Percentiles rank a stretch among this genome's conserved stretches.
phyloP scores from a whole-genome alignment of 768 basidiomycete genomes.

The Tylopilus sp. region DNA sequence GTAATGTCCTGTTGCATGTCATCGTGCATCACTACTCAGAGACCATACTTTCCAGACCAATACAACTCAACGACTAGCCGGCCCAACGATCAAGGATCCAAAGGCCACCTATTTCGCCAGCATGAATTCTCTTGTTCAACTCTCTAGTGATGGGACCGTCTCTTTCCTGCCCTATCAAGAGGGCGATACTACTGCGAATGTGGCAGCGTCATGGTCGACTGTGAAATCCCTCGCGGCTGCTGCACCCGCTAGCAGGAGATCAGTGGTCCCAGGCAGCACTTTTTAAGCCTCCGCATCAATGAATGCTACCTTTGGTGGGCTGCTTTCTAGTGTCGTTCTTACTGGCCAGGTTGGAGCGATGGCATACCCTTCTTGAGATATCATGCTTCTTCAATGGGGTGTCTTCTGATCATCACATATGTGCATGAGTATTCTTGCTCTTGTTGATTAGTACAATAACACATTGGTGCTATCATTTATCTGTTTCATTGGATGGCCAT shows the following conservation, averaged over 20 bases:
- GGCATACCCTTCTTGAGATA: constrained; percentile 13
- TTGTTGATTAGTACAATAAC: too few species aligned
- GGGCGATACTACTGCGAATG: constrained; percentile 40
- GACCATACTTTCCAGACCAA: constrained; percentile 45
- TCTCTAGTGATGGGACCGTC: constrained; percentile 56
- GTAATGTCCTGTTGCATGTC: constrained; percentile 27
- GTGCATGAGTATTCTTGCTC: too few species aligned
- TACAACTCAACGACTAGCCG: constrained; percentile 58
- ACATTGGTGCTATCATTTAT: too few species aligned
- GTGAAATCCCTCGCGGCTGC: constrained; percentile 45
- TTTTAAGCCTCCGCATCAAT: constrained; percentile 11
- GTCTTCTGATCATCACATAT: too few species aligned
- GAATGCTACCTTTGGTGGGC: constrained; percentile 8
- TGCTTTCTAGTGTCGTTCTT: constrained; percentile 13
- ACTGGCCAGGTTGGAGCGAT: constrained; percentile 13
- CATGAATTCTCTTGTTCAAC: constrained; percentile 59
- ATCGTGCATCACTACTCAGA: constrained; percentile 2
- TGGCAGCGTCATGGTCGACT: constrained; percentile 46
- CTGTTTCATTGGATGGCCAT: too few species aligned
- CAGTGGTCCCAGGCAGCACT: too few species aligned
- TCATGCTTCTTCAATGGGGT: too few species aligned
- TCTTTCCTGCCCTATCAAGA: constrained; percentile 58
- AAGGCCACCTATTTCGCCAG: constrained; percentile 62
- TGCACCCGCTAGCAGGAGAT: constrained; percentile 25
- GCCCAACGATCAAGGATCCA: constrained; percentile 58